Conservation (phyloP, 2,329 filamentous ascomycete species). For the Calonectria honghensis region DNA sequence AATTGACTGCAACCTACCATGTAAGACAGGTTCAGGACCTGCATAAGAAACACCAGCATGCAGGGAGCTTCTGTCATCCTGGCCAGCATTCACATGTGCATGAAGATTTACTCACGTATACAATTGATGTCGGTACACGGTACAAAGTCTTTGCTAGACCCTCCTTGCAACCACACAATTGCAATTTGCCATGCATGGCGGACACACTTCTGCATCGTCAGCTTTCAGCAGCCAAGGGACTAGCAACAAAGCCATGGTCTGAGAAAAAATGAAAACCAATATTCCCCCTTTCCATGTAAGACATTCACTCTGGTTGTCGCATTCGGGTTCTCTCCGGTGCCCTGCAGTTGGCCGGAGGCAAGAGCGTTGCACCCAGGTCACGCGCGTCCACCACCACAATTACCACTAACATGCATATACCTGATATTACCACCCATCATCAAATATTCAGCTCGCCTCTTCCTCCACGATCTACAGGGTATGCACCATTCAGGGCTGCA, state of each 20-base stretch:
- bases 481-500: slow-evolving; percentile 12
- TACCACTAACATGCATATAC: slow-evolving; percentile 23
- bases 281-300: background rate
- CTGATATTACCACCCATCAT: slow-evolving; percentile 26
- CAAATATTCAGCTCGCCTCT: slow-evolving; percentile 15
- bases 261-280: background rate
- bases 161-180: background rate
- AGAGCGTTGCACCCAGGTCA: background rate
- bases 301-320: background rate
- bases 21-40: background rate
- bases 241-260: background rate
- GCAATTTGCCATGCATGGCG: background rate
- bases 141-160: background rate
- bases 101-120: background rate
- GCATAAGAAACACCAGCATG: background rate
- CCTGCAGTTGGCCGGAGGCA: slow-evolving; percentile 1
- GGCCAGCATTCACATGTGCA: background rate
- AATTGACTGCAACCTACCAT: background rate
- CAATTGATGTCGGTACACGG: too few species aligned
- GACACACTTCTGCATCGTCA: background rate
- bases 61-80: background rate
- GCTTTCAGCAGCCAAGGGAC: background rate
- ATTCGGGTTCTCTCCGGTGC: background rate
- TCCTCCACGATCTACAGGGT: slow-evolving; percentile 2
- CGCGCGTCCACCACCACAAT: slow-evolving; percentile 8